Conservation (phyloP, 306 rosid species). For the Cicer bijugum region DNA sequence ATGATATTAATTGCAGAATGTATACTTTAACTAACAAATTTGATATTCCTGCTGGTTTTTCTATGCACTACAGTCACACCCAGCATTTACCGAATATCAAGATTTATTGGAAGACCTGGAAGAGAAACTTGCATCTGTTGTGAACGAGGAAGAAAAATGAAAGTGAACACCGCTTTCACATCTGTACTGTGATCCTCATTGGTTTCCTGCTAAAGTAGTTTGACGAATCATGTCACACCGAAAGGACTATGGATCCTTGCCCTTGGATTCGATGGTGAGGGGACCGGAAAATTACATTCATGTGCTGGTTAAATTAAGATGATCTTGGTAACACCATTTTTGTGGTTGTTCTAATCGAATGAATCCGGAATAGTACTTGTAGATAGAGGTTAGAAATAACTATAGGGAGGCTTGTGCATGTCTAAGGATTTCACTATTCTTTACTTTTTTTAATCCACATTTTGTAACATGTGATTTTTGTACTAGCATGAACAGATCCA, state of each 20-base stretch:
- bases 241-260: conserved; percentile 39
- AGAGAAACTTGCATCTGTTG: conserved; percentile 64
- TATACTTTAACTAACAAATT: conserved; percentile 21
- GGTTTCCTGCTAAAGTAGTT: conserved; percentile 45
- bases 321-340: conserved; percentile 28
- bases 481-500: conserved; percentile 41
- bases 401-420: conserved; percentile 53
- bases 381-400: conserved; percentile 52
- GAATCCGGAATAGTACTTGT: conserved; percentile 48
- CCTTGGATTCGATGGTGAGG: conserved; percentile 31
- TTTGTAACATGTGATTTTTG: conserved; percentile 43
- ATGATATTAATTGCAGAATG: conserved; percentile 15
- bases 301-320: conserved; percentile 38
- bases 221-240: conserved; percentile 30
- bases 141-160: conserved; percentile 53
- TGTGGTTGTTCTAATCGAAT: conserved; percentile 38
- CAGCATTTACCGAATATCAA: conserved; percentile 67
- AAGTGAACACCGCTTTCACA: conserved; percentile 34
- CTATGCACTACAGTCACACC: conserved; percentile 59
- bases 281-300: conserved; percentile 33
- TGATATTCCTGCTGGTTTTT: conserved; percentile 29
- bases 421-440: conserved; percentile 50
- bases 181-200: conserved; percentile 36
- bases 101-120: conserved; percentile 82
- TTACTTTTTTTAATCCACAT: conserved; percentile 39